These are phyloP conservation scores for Pythium monospermum DNA, from an alignment of 352 stramenopile genomes.

Conservation along the genomic window DNA sequence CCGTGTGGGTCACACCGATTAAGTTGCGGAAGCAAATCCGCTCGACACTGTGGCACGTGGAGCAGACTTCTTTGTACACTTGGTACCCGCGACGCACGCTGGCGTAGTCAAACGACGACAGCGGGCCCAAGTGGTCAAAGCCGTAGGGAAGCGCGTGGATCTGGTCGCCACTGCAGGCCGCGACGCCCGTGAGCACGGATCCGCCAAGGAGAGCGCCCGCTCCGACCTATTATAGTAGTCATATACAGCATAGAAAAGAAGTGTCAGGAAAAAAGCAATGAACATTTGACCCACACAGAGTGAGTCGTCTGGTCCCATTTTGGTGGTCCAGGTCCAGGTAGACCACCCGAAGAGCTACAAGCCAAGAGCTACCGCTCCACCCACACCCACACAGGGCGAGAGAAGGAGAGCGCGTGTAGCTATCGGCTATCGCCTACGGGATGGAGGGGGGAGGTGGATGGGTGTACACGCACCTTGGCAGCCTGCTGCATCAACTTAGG, in stretches of 20 bases:
- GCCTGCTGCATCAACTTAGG: slow-evolving; percentile 64
- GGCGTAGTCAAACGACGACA: slow-evolving; percentile 89
- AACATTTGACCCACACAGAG: too few relatives aligned
- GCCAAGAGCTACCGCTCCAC: neutral
- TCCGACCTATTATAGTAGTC: slow-evolving; percentile 62
- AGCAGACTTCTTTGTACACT: slow-evolving; percentile 98
- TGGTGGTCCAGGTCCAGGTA: slow-evolving; percentile 48
- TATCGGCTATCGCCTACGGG: neutral
- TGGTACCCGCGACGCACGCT: slow-evolving; percentile 97
- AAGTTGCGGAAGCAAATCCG: slow-evolving; percentile 98
- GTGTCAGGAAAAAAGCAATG: too few relatives aligned
- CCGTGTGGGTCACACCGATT: slow-evolving; percentile 95
- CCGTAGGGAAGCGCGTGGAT: slow-evolving; percentile 86
- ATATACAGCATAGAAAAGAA: slow-evolving; percentile 8
- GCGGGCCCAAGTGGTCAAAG: slow-evolving; percentile 81
- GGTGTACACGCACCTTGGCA: slow-evolving; percentile 48
- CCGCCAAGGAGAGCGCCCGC: slow-evolving; percentile 62
- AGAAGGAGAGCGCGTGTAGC: neutral
- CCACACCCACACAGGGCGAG: neutral
- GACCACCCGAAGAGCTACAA: slow-evolving; percentile 21
- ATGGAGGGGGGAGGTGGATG: neutral
- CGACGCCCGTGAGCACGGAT: slow-evolving; percentile 76
- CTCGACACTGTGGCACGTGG: slow-evolving; percentile 96
- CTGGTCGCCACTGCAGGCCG: slow-evolving; percentile 80
- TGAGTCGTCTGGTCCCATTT: too few relatives aligned